Evolutionary conservation across 768 basidiomycete species (phyloP).

Genomic region (Rhizopogon vulgaris): DNA sequence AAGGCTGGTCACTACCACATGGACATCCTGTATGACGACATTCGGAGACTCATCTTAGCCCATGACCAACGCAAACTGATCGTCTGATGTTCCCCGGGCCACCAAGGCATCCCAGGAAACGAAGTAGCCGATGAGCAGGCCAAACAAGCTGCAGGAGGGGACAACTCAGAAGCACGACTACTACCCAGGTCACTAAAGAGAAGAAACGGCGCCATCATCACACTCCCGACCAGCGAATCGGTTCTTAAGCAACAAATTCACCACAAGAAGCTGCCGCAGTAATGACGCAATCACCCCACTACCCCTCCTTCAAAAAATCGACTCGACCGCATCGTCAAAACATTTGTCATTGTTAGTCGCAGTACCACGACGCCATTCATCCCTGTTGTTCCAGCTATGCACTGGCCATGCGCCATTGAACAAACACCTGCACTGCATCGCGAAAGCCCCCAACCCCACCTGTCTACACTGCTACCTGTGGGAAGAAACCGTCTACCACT

Average conservation of each 20-base stretch:
- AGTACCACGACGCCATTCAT: too few species aligned
- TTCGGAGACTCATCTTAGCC: too few species aligned
- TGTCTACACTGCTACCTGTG: conserved; percentile 20
- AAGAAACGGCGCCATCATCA: background rate
- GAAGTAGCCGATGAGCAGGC: background rate
- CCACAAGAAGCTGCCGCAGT: too few species aligned
- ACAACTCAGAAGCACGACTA: background rate
- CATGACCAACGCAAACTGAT: background rate
- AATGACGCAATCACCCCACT: too few species aligned
- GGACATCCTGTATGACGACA: too few species aligned
- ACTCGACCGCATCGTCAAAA: background rate
- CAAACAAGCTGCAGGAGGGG: background rate
- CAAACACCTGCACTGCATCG: conserved; percentile 24
- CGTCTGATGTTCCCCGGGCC: background rate
- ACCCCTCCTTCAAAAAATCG: background rate
- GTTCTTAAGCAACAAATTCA: background rate
- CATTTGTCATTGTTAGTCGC: conserved; percentile 1
- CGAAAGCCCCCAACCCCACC: conserved; percentile 12
- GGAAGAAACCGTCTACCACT: conserved; percentile 26
- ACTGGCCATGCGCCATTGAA: conserved; percentile 8
- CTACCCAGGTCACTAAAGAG: background rate
- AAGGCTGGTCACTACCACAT: too few species aligned
- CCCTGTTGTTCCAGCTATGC: too few species aligned
- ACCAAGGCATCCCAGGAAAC: background rate
- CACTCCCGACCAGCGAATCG: background rate